Percentiles rank a stretch among this genome's conserved stretches.
phyloP scores from a whole-genome alignment of 106 monocot species.

The Platanthera guangdongensis region DNA sequence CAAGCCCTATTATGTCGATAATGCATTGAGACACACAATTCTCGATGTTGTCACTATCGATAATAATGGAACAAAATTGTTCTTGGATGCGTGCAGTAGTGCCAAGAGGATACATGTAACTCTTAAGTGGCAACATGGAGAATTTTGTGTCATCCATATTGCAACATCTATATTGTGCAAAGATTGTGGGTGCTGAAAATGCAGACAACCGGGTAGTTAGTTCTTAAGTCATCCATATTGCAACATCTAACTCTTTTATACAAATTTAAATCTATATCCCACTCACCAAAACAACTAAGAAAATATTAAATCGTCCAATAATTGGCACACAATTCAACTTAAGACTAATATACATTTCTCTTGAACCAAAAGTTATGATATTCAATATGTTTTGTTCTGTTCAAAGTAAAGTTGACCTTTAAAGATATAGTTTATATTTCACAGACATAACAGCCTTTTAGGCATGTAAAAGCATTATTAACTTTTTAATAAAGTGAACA shows the following conservation, averaged over 20 bases:
- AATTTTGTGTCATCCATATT: too few species aligned
- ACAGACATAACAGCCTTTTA: neutral
- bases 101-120: too few species aligned
- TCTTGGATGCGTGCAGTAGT: too few species aligned
- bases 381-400: neutral
- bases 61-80: too few species aligned
- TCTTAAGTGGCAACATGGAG: too few species aligned
- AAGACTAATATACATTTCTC: neutral
- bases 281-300: neutral
- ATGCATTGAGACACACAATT: too few species aligned
- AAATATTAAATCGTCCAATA: neutral
- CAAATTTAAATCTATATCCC: neutral
- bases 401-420: neutral
- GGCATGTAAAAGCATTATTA: neutral
- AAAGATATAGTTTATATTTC: neutral
- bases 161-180: too few species aligned
- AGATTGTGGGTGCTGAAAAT: neutral
- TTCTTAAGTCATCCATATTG: neutral
- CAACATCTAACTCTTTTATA: neutral
- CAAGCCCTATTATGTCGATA: too few species aligned
- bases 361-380: neutral
- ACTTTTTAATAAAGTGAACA: neutral
- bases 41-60: too few species aligned
- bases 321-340: neutral
- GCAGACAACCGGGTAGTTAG: neutral